Percentiles rank a stretch among this genome's conserved stretches.
Conservation (phyloP, 2,329 filamentous ascomycete species). For the Cladosporium halotolerans region DNA sequence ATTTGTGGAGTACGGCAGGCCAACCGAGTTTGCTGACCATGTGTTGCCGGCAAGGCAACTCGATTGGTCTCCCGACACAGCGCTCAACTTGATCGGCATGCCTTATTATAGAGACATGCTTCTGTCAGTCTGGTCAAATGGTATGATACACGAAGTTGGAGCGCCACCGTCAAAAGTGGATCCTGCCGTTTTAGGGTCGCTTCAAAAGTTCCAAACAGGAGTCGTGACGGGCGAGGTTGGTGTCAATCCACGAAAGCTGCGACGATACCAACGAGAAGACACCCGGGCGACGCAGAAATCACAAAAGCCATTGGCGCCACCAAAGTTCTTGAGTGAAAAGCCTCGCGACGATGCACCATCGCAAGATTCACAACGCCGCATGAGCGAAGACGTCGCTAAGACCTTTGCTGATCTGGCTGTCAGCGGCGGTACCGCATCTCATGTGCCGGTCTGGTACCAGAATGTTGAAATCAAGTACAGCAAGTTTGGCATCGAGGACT, state of each 20-base stretch:
- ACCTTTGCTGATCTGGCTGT: slow-evolving; percentile 63
- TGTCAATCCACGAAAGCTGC: slow-evolving; percentile 53
- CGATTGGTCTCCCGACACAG: slow-evolving; percentile 55
- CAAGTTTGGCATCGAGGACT: slow-evolving; percentile 98
- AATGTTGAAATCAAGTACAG: slow-evolving; percentile 98
- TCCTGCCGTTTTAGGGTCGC: slow-evolving; percentile 57
- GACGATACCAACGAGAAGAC: slow-evolving; percentile 68
- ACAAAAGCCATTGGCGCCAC: slow-evolving; percentile 62
- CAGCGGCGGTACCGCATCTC: slow-evolving; percentile 60
- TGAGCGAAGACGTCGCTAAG: slow-evolving; percentile 55
- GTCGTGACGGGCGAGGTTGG: slow-evolving; percentile 17
- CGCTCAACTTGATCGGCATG: slow-evolving; percentile 80
- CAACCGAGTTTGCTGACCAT: slow-evolving; percentile 69
- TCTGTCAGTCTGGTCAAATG: slow-evolving; percentile 82
- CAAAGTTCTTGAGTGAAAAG: slow-evolving; percentile 93
- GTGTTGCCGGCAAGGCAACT: slow-evolving; percentile 47
- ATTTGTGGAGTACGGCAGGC: slow-evolving; percentile 75
- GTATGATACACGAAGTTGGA: slow-evolving; percentile 77
- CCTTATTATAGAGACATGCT: slow-evolving; percentile 87
- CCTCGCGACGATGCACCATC: slow-evolving; percentile 52
- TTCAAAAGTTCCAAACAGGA: slow-evolving; percentile 69
- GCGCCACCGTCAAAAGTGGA: slow-evolving; percentile 74
- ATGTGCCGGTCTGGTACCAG: slow-evolving; percentile 82
- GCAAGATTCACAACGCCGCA: slow-evolving; percentile 36
- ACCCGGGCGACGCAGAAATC: slow-evolving; percentile 49